Percentiles rank a stretch among this genome's conserved stretches.
These are phyloP conservation scores for Oryza glaberrima DNA, from an alignment of 176 grass and related monocot species.

Conservation along the genomic window DNA sequence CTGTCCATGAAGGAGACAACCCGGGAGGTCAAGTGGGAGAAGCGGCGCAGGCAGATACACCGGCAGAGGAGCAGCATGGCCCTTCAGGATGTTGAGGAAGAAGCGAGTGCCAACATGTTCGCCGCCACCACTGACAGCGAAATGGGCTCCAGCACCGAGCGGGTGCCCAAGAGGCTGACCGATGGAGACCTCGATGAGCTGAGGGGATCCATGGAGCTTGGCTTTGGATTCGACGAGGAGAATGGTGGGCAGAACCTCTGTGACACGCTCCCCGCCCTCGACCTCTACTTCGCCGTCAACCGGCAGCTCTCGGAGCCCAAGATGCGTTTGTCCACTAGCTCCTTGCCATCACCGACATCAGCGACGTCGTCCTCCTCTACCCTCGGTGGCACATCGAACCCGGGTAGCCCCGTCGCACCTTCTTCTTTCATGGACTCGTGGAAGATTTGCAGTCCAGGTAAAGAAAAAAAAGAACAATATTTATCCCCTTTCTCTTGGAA, in stretches of 20 bases:
- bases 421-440: constrained; percentile 35
- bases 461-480: neutral
- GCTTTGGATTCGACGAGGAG: constrained; percentile 57
- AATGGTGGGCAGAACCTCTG: constrained; percentile 56
- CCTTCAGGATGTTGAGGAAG: neutral
- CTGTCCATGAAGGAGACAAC: constrained; percentile 61
- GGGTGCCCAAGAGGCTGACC: constrained; percentile 33
- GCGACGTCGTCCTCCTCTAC: constrained; percentile 44
- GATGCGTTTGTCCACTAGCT: constrained; percentile 43
- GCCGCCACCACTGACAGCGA: neutral
- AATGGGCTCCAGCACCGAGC: neutral
- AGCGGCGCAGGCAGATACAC: constrained; percentile 51
- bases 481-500: neutral
- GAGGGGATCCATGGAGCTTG: constrained; percentile 62
- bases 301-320: constrained; percentile 51
- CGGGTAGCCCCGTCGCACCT: constrained; percentile 31
- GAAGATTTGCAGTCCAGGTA: constrained; percentile 61
- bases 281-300: constrained; percentile 62
- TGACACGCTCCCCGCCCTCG: constrained; percentile 59
- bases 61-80: constrained; percentile 29
- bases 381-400: constrained; percentile 31
- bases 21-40: constrained; percentile 65
- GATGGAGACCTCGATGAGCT: constrained; percentile 63
- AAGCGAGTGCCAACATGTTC: neutral
- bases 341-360: constrained; percentile 23